phyloP scores from a whole-genome alignment of 2,329 filamentous ascomycete genomes.

The Catunica adiposa region DNA sequence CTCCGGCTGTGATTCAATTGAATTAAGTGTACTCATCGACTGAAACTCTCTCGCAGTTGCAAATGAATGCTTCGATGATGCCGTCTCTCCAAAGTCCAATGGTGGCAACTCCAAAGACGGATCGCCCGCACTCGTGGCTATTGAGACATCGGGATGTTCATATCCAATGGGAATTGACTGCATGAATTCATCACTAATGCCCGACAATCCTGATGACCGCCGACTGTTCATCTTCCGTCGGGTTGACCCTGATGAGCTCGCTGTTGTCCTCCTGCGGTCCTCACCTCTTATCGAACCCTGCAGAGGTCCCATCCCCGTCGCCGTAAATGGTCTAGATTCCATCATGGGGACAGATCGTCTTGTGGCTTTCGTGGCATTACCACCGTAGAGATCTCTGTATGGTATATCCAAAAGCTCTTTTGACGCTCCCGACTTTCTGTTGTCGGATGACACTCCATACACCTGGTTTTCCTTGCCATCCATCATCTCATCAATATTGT shows the following conservation, averaged over 20 bases:
- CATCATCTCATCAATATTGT: slow-evolving; percentile 8
- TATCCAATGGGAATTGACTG: slow-evolving; percentile 13
- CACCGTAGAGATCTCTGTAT: slow-evolving; percentile 12
- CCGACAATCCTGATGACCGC: slow-evolving; percentile 1
- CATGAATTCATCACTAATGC: slow-evolving; percentile 11
- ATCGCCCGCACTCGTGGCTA: neutral
- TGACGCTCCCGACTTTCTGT: slow-evolving; percentile 11
- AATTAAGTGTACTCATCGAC: slow-evolving; percentile 13
- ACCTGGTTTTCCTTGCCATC: slow-evolving; percentile 10
- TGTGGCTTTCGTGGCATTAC: neutral
- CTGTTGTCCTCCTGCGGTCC: neutral
- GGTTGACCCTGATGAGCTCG: neutral
- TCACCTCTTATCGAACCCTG: slow-evolving; percentile 3
- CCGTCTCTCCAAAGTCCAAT: slow-evolving; percentile 5
- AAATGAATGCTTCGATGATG: slow-evolving; percentile 10
- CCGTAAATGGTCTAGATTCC: slow-evolving; percentile 6
- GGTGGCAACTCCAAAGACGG: slow-evolving; percentile 4
- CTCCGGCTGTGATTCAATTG: slow-evolving; percentile 8
- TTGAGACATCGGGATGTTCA: slow-evolving; percentile 1
- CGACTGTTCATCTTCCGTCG: slow-evolving; percentile 6
- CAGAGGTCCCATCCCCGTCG: neutral
- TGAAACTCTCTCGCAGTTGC: slow-evolving; percentile 10
- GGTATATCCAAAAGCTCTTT: slow-evolving; percentile 10
- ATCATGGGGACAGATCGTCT: neutral
- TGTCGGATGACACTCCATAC: neutral